Base-by-base conservation (phyloP, 1,284 basidiomycete genomes). In the Schizophyllum commune region DNA sequence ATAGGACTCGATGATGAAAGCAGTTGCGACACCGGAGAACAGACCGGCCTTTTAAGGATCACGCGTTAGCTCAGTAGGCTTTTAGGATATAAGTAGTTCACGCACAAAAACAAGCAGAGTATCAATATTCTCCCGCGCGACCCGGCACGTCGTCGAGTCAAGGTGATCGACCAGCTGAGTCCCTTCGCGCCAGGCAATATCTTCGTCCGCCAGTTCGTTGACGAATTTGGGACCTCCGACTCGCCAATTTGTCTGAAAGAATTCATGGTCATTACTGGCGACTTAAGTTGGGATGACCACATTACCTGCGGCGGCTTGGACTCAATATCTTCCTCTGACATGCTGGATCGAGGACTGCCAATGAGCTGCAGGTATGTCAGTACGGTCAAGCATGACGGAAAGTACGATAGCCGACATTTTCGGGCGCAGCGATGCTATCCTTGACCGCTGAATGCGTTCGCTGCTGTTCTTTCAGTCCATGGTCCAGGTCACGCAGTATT, bases 1-100 rank as follows among this genome's bases (percentile, higher is more conserved):
- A 47, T 62, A 62, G 17, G 57, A 55, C 51, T 62, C 61, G 13
- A 59, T 59, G 20, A 55, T 51, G 54, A 62, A 62, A 20, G 57
- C 61, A 2, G 61, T 62, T 1, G 58, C 22, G 27, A 58, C 57
- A 6, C 57, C 61, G 5, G 61, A 62, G 22, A 59, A 62, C 3
- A 62, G 57, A 55, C 53, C 53, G 9, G 53, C 53, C 53, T 55
- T 3, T 2, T 21, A 6, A 55, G 2, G 20, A 4, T 4, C 19
- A 6, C 27, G 2, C 39, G 17, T 55, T 4, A n/a, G 53, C 1
- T 9, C 9, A 20, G 8, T 4, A 55, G 3, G 11, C 9, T n/a
- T n/a, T n/a, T n/a, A n/a, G n/a, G n/a, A n/a, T n/a, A n/a, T 3
- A 3, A 21, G 53, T 5, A 27, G 27, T 11, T 9, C 19, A 55